Conservation (phyloP, 164 flowering plant genomes). For the Stephania cephalantha region DNA sequence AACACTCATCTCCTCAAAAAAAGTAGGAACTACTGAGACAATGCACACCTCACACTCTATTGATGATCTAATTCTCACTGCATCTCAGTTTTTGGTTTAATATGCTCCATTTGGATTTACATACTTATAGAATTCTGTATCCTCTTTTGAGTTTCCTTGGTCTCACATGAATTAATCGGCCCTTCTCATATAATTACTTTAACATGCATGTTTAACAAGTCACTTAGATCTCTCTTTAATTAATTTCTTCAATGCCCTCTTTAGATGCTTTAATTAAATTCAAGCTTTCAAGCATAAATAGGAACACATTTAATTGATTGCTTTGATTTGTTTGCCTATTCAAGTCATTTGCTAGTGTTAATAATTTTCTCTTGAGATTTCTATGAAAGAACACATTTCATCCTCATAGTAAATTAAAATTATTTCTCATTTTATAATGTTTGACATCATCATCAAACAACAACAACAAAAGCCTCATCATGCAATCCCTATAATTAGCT, state of each 20-base stretch:
- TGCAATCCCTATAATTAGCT: too few species aligned
- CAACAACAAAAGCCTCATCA: not conserved
- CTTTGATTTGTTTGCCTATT: too few species aligned
- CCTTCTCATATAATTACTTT: not conserved
- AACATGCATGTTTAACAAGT: not conserved
- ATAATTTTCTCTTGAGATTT: too few species aligned
- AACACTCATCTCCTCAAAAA: slow-evolving; percentile 14
- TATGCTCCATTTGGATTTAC: not conserved
- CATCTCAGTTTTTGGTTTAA: slow-evolving; percentile 1
- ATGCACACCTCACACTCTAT: not conserved
- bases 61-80: slow-evolving; percentile 1
- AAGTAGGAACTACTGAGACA: slow-evolving; percentile 2
- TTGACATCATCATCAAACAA: not conserved
- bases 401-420: too few species aligned
- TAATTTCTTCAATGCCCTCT: not conserved
- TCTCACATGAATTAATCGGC: not conserved
- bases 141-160: not conserved
- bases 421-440: too few species aligned
- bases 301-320: too few species aligned
- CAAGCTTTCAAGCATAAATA: too few species aligned
- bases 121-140: not conserved
- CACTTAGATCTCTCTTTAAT: not conserved
- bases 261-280: not conserved
- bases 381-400: too few species aligned
- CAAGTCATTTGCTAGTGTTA: too few species aligned